These are phyloP conservation scores for Argentina anserina DNA, from an alignment of 306 rosid species.

Conservation along the genomic window DNA sequence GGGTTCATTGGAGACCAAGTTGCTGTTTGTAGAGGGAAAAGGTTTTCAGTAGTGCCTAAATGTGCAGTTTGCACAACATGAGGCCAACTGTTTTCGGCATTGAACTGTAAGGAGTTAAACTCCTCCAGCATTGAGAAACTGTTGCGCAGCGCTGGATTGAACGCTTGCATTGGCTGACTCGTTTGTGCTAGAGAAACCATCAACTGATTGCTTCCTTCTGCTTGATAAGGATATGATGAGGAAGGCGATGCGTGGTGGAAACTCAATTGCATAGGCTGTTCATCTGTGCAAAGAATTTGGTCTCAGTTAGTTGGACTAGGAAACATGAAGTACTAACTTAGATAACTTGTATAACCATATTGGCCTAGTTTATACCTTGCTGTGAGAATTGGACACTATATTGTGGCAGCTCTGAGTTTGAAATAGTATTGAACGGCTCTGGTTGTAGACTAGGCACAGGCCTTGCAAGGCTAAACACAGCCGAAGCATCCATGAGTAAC, in stretches of 20 bases:
- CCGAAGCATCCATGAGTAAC: conserved; percentile 20
- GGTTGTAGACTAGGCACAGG: conserved; percentile 21
- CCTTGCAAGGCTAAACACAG: conserved; percentile 11
- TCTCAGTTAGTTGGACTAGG: background rate
- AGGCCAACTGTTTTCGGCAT: conserved; percentile 23
- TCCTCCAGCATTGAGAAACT: conserved; percentile 26
- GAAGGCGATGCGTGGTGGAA: conserved; percentile 17
- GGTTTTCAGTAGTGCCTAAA: conserved; percentile 23
- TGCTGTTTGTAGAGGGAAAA: conserved; percentile 15
- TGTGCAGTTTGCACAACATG: conserved; percentile 12
- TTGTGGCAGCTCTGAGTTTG: conserved; percentile 26
- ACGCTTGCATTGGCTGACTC: conserved; percentile 12
- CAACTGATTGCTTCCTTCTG: conserved; percentile 20
- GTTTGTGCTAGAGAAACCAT: conserved; percentile 2
- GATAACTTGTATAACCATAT: background rate
- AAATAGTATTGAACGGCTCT: conserved; percentile 14
- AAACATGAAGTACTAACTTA: background rate
- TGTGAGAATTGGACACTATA: conserved; percentile 7
- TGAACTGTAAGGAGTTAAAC: conserved; percentile 1
- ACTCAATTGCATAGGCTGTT: conserved; percentile 13
- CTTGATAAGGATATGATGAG: conserved; percentile 23
- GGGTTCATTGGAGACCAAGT: conserved; percentile 12
- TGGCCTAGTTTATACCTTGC: conserved; percentile 34
- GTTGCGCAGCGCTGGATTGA: conserved; percentile 14
- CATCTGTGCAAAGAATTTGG: conserved; percentile 30